Base-by-base conservation (phyloP, 768 basidiomycete species). In the Boletus fagicola region DNA sequence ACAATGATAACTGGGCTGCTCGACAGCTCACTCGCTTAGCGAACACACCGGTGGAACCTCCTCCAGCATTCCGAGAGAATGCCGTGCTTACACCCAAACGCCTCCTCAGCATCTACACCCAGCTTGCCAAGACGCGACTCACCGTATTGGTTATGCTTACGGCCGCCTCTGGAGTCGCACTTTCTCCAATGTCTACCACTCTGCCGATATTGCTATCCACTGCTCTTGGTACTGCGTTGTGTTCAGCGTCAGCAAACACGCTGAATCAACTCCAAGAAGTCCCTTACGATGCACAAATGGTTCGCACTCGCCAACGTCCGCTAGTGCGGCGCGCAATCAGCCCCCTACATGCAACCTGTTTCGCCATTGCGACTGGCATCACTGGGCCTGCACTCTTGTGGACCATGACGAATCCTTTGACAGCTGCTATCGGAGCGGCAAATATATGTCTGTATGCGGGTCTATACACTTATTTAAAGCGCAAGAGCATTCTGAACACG, bases 281-380 rank as follows among this genome's bases (percentile, higher is more conserved):
- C 8, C 97, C 97, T 0, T 92, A 94, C 62, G 97, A 99, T 67
- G 95, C 97, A 0, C 97, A 99, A 69, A 98, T 98, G 88, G 80
- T 86, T 0, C 84, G 97, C 46, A 98, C 97, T 0, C 83, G 95
- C 31, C 86, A 80, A 53, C 78, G 97, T 18, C 94, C 96, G 0
- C 83, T 99, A 26, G 93, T 94, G 2, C 84, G 91, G 18, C 78
- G 88, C 33, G 86, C 87, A n/a, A 85, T 98, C 60, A 84, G 84
- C 2, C 90, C 95, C 0, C 69, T 89, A 15, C 96, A 98, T 70
- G 94, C 94, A 1, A 78, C 86, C 1, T 78, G 78, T 11, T 98
- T 98, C 63, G 97, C 90, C 0, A 49, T 81, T 0, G 79, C 73
- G 5, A 92, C 93, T 4, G 95, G 94, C 18, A 50, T 91, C 28